A percentile compares a stretch with the other conserved stretches of the same genome.
Conservation (phyloP, 2,329 filamentous ascomycete genomes). For the Xylaria hypoxylon region DNA sequence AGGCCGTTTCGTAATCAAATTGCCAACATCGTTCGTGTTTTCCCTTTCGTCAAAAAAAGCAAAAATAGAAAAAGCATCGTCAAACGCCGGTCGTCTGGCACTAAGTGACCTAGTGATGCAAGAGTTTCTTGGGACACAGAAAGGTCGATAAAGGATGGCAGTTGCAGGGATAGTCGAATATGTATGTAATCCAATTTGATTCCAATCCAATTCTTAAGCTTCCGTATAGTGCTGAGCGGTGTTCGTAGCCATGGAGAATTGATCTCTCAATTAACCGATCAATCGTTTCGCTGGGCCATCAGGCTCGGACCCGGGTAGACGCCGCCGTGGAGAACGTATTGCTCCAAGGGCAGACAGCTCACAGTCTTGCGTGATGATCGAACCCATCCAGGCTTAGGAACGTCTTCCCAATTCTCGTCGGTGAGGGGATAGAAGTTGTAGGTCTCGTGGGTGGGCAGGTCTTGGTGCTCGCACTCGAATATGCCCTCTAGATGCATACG, state of each 20-base stretch:
- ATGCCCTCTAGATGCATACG: constrained; percentile 61
- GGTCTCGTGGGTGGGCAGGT: constrained; percentile 54
- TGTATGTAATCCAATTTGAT: constrained; percentile 25
- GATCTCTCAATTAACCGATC: constrained; percentile 13
- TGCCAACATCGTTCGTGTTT: constrained; percentile 16
- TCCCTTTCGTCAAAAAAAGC: not conserved
- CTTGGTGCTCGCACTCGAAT: constrained; percentile 56
- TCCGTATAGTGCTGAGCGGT: not conserved
- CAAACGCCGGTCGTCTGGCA: constrained; percentile 31
- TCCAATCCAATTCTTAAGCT: constrained; percentile 20
- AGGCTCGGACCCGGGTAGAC: constrained; percentile 50
- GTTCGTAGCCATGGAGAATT: not conserved
- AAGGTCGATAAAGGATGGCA: constrained; percentile 30
- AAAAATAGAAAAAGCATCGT: constrained; percentile 15
- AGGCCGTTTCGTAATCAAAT: constrained; percentile 7
- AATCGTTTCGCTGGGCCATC: constrained; percentile 42
- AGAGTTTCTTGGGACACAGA: constrained; percentile 39
- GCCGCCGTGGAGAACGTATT: constrained; percentile 55
- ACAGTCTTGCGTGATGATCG: constrained; percentile 50
- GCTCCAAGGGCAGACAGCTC: constrained; percentile 56
- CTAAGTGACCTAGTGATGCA: constrained; percentile 40
- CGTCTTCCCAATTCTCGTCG: constrained; percentile 56
- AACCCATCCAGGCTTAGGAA: constrained; percentile 48
- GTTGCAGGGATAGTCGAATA: constrained; percentile 31
- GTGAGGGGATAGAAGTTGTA: constrained; percentile 58